A percentile compares a stretch with the other conserved stretches of the same genome.
Conservation (phyloP, 2,329 filamentous ascomycete genomes). For the Ramularia endophylla region DNA sequence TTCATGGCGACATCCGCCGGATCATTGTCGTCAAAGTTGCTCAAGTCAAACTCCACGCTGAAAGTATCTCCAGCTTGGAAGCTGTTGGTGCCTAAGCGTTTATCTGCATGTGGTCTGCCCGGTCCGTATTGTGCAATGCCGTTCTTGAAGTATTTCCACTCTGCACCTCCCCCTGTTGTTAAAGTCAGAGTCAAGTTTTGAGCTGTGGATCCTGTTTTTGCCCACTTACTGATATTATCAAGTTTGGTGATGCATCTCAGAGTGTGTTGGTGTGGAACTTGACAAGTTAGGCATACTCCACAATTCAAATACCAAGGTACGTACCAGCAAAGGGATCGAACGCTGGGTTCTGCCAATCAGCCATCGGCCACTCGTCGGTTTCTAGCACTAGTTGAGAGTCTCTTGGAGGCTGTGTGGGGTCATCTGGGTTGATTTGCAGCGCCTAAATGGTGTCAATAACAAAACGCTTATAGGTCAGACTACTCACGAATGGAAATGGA, state of each 20-base stretch:
- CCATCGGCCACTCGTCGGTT: conserved; percentile 11
- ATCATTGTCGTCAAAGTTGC: conserved; percentile 6
- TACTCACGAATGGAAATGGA: conserved; percentile 2
- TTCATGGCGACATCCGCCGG: conserved; percentile 3
- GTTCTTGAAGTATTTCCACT: conserved; percentile 6
- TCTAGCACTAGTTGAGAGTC: conserved; percentile 1
- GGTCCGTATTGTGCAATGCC: conserved; percentile 2
- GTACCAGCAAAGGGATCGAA: conserved; percentile 5
- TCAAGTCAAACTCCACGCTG: conserved; percentile 9
- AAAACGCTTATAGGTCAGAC: neutral
- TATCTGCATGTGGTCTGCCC: conserved; percentile 1
- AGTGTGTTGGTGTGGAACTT: conserved; percentile 5
- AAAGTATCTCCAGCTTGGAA: conserved; percentile 8
- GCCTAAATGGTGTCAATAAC: neutral
- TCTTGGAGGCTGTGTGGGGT: neutral
- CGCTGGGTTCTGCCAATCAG: conserved; percentile 4
- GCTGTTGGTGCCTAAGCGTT: conserved; percentile 1
- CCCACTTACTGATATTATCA: conserved; percentile 2
- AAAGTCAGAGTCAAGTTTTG: too few species aligned
- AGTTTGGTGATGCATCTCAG: conserved; percentile 8
- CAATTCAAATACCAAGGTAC: neutral
- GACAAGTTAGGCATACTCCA: neutral
- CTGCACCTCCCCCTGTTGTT: neutral
- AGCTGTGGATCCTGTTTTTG: neutral
- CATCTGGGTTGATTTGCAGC: neutral